A percentile compares a stretch with the other conserved stretches of the same genome.
Conservation (phyloP, 192 early-diverging fungal species). For the Coemansia sp. region DNA sequence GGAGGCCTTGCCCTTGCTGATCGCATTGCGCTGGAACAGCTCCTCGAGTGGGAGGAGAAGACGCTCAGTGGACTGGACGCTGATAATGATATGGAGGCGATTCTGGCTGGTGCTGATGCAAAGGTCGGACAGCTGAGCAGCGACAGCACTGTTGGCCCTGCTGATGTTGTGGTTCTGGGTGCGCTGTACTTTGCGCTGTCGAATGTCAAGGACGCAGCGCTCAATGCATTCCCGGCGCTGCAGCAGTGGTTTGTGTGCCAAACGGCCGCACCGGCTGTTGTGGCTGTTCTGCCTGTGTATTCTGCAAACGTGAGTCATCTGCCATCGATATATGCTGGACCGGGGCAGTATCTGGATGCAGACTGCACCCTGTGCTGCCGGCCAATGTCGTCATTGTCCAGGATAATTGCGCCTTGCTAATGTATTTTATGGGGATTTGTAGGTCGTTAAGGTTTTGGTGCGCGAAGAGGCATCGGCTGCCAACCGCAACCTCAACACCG, state of each 20-base stretch:
- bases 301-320: slow-evolving; percentile 46
- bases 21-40: slow-evolving; percentile 35
- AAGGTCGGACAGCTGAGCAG: slow-evolving; percentile 9
- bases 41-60: slow-evolving; percentile 53
- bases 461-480: slow-evolving; percentile 41
- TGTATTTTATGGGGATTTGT: neutral
- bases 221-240: slow-evolving; percentile 22
- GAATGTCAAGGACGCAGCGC: slow-evolving; percentile 16
- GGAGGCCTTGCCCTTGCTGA: slow-evolving; percentile 25
- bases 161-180: slow-evolving; percentile 37
- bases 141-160: slow-evolving; percentile 19
- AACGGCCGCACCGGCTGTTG: slow-evolving; percentile 12
- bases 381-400: slow-evolving; percentile 9
- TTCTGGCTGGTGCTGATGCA: slow-evolving; percentile 21
- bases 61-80: slow-evolving; percentile 21
- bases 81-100: slow-evolving; percentile 23
- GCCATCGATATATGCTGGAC: neutral
- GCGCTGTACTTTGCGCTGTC: slow-evolving; percentile 39
- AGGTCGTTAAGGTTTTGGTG: slow-evolving; percentile 47
- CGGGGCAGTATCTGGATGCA: neutral
- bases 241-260: slow-evolving; percentile 34
- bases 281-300: slow-evolving; percentile 32
- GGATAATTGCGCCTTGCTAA: neutral
- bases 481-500: slow-evolving; percentile 45
- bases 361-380: neutral